These are phyloP conservation scores for Groenewaldozyma sp. DNA, from an alignment of 1,139 yeast genomes.

Conservation along the genomic window DNA sequence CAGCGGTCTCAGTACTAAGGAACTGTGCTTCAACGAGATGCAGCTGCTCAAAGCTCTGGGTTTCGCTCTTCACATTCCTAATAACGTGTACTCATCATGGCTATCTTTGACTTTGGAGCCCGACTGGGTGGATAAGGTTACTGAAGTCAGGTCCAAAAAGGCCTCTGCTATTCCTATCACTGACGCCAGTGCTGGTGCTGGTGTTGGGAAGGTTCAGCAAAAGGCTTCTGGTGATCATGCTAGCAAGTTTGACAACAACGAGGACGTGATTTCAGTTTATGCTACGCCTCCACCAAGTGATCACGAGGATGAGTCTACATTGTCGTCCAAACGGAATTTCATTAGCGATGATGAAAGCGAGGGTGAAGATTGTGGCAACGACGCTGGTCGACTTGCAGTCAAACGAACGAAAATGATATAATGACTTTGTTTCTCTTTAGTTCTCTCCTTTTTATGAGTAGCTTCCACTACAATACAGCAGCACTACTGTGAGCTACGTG, in stretches of 20 bases:
- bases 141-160: background rate
- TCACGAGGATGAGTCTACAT: conserved; percentile 8
- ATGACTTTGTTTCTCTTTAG: too few species aligned
- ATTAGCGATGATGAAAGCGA: background rate
- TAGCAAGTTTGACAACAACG: background rate
- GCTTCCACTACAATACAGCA: too few species aligned
- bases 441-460: too few species aligned
- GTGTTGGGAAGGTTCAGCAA: background rate
- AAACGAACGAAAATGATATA: too few species aligned
- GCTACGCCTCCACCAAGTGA: conserved; percentile 5
- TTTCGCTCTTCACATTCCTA: conserved; percentile 47
- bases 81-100: conserved; percentile 47
- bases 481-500: too few species aligned
- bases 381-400: too few species aligned
- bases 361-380: too few species aligned
- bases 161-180: too few species aligned
- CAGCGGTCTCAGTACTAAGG: conserved; percentile 48
- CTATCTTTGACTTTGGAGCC: conserved; percentile 19
- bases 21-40: conserved; percentile 46
- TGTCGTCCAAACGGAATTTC: background rate
- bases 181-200: too few species aligned
- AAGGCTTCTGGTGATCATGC: background rate
- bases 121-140: background rate
- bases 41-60: conserved; percentile 45
- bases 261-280: background rate